phyloP scores from a whole-genome alignment of 306 rosid species.

The Alnus glutinosa region DNA sequence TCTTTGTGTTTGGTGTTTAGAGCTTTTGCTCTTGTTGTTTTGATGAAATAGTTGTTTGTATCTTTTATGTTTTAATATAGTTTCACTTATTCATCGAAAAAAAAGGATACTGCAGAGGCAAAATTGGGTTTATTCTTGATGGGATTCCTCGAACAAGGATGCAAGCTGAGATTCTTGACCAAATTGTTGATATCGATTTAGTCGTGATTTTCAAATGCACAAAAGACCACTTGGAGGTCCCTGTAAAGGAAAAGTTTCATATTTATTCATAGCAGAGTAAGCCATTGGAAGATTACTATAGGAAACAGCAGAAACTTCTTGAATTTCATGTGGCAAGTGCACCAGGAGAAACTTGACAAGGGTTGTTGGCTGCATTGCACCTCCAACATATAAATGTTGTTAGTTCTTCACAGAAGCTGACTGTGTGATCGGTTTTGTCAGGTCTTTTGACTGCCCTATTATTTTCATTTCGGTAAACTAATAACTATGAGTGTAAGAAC shows the following conservation, averaged over 20 bases:
- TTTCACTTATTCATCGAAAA: not conserved
- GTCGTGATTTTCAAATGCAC: slow-evolving; percentile 80
- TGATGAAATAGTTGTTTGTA: too few relatives aligned
- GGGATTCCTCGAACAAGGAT: slow-evolving; percentile 89
- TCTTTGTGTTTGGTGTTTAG: too few relatives aligned
- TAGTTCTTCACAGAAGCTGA: slow-evolving; percentile 74
- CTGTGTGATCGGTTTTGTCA: slow-evolving; percentile 52
- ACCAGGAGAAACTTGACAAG: slow-evolving; percentile 79
- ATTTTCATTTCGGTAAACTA: slow-evolving; percentile 44
- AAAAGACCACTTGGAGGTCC: slow-evolving; percentile 40
- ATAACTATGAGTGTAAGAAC: slow-evolving; percentile 60
- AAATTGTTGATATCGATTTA: slow-evolving; percentile 64
- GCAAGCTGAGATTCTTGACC: slow-evolving; percentile 92
- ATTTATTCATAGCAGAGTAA: slow-evolving; percentile 46
- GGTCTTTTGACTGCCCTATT: slow-evolving; percentile 12
- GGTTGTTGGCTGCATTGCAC: slow-evolving; percentile 75
- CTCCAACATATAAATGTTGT: slow-evolving; percentile 72
- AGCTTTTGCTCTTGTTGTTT: too few relatives aligned
- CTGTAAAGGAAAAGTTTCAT: slow-evolving; percentile 33
- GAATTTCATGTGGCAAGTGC: slow-evolving; percentile 58
- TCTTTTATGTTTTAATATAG: too few relatives aligned
- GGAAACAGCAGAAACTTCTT: slow-evolving; percentile 60
- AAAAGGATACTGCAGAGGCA: slow-evolving; percentile 79
- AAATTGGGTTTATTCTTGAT: slow-evolving; percentile 89
- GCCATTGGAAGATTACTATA: slow-evolving; percentile 56